Conservation (phyloP, 2,329 filamentous ascomycete species). For the Immersiporthe knoxdaviesiana region DNA sequence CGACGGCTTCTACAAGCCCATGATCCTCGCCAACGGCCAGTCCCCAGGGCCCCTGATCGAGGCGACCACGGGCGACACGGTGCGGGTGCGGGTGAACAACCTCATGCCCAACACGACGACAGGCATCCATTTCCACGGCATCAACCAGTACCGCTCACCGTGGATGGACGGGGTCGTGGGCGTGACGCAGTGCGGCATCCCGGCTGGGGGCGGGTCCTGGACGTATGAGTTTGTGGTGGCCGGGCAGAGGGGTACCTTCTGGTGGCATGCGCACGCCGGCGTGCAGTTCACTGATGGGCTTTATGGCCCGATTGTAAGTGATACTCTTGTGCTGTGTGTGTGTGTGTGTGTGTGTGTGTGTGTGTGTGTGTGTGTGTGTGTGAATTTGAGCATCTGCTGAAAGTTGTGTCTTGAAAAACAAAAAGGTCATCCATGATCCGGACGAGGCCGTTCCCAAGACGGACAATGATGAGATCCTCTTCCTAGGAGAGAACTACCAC, state of each 20-base stretch:
- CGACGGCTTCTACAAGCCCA: conserved; percentile 43
- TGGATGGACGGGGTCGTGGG: conserved; percentile 69
- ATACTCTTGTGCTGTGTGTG: no score
- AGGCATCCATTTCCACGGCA: conserved; percentile 70
- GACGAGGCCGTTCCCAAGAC: conserved; percentile 37
- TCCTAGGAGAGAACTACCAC: conserved; percentile 46
- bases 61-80: conserved; percentile 47
- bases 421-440: conserved; percentile 43
- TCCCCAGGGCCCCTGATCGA: conserved; percentile 50
- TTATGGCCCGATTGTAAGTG: conserved; percentile 60
- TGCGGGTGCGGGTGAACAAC: conserved; percentile 47
- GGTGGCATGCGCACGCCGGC: conserved; percentile 65
- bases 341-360: no score
- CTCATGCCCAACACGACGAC: conserved; percentile 45
- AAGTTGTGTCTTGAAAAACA: background rate
- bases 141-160: conserved; percentile 65
- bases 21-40: conserved; percentile 46
- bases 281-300: conserved; percentile 68
- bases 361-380: no score
- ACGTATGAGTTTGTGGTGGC: conserved; percentile 63
- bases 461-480: conserved; percentile 43
- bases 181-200: conserved; percentile 64
- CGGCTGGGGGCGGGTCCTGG: conserved; percentile 54
- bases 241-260: conserved; percentile 44
- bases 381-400: background rate